Percentiles rank a stretch among this genome's conserved stretches.
Evolutionary conservation across 78 protist genomes (phyloP).

Genomic region (Dictyostelium firmibasis): DNA sequence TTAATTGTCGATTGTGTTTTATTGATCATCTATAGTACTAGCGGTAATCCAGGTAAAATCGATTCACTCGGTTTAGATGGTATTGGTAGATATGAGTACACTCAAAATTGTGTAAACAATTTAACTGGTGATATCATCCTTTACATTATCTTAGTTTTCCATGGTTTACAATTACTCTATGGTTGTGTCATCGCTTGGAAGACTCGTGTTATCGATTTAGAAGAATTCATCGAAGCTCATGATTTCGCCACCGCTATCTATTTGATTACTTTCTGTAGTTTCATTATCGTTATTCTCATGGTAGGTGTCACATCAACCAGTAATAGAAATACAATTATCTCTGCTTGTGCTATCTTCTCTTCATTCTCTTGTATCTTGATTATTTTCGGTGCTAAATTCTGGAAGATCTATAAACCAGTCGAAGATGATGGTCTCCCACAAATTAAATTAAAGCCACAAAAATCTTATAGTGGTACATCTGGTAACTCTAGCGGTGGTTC

Average conservation of each 20-base stretch:
- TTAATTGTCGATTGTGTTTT: background rate
- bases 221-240: slow-evolving; percentile 65
- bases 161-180: slow-evolving; percentile 52
- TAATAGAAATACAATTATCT: slow-evolving; percentile 46
- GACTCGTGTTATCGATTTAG: slow-evolving; percentile 41
- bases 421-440: slow-evolving; percentile 76
- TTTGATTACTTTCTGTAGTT: slow-evolving; percentile 42
- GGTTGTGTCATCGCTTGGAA: slow-evolving; percentile 67
- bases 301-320: slow-evolving; percentile 20
- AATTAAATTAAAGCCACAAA: slow-evolving; percentile 4
- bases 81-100: slow-evolving; percentile 66
- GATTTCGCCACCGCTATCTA: slow-evolving; percentile 47
- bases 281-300: slow-evolving; percentile 52
- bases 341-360: slow-evolving; percentile 51
- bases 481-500: background rate
- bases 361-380: slow-evolving; percentile 48
- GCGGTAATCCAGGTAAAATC: background rate
- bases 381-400: slow-evolving; percentile 60
- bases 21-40: slow-evolving; percentile 33
- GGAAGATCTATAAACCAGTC: slow-evolving; percentile 72
- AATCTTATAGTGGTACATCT: background rate
- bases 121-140: slow-evolving; percentile 22
- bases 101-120: slow-evolving; percentile 66
- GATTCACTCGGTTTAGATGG: slow-evolving; percentile 61
- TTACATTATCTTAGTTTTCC: slow-evolving; percentile 44